Conservation (phyloP, 805 yeast genomes). For the Candida golubevii region DNA sequence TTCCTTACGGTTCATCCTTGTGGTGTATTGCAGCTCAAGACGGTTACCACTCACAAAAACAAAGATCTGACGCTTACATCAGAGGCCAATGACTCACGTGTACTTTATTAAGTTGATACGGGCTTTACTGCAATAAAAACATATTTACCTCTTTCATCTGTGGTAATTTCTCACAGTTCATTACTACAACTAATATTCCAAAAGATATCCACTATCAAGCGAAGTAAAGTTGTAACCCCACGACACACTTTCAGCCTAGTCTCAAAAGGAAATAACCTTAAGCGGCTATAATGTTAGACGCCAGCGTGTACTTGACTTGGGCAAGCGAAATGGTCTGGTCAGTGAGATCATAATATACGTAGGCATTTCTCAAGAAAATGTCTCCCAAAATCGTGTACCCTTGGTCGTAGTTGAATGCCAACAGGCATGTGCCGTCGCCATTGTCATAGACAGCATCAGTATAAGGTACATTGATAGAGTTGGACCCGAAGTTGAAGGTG, state of each 20-base stretch:
- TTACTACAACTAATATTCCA: background rate
- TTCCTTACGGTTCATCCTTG: too few species aligned
- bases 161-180: background rate
- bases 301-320: conserved; percentile 9
- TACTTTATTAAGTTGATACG: too few species aligned
- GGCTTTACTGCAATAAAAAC: background rate
- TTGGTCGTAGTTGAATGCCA: conserved; percentile 10
- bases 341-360: conserved; percentile 16
- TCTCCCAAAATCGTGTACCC: conserved; percentile 15
- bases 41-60: too few species aligned
- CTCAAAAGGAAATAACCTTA: background rate
- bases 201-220: background rate
- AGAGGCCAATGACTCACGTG: background rate
- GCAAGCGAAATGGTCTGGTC: conserved; percentile 15
- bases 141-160: background rate
- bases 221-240: background rate
- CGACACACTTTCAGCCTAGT: background rate
- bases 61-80: too few species aligned
- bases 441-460: conserved; percentile 6
- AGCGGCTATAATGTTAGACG: conserved; percentile 10
- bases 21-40: too few species aligned
- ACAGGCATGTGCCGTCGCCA: conserved; percentile 10
- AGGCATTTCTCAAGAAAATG: conserved; percentile 17
- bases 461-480: conserved; percentile 6
- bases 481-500: conserved; percentile 11